Evolutionary conservation across 2,329 filamentous ascomycete species (phyloP).

Genomic region (Botrytis tulipae): DNA sequence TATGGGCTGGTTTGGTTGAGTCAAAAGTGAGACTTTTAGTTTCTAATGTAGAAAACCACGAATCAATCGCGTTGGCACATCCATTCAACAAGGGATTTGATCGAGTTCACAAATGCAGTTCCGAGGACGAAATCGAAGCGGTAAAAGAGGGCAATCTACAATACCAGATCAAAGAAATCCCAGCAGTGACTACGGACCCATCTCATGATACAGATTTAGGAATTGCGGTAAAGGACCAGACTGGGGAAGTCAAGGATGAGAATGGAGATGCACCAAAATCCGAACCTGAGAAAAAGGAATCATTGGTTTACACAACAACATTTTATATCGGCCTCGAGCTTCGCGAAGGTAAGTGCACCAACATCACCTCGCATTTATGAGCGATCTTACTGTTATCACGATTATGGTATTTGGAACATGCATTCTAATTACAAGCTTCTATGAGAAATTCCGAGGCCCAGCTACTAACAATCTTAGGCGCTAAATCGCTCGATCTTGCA

Average conservation of each 20-base stretch:
- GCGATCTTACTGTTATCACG: neutral
- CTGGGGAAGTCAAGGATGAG: slow-evolving; percentile 38
- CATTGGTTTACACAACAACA: slow-evolving; percentile 76
- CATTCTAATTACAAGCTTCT: slow-evolving; percentile 4
- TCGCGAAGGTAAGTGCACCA: slow-evolving; percentile 58
- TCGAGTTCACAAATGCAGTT: slow-evolving; percentile 68
- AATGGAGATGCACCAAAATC: slow-evolving; percentile 34
- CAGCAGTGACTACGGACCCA: slow-evolving; percentile 34
- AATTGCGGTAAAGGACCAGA: slow-evolving; percentile 41
- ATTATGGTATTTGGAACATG: neutral
- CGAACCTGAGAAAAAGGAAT: slow-evolving; percentile 35
- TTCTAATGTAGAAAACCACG: slow-evolving; percentile 75
- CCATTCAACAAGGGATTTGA: slow-evolving; percentile 94
- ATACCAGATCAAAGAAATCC: slow-evolving; percentile 49
- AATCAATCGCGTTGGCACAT: slow-evolving; percentile 78
- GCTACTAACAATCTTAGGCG: slow-evolving; percentile 49
- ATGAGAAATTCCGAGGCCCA: slow-evolving; percentile 25
- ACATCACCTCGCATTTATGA: neutral
- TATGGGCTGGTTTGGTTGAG: slow-evolving; percentile 90
- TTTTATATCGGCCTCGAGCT: slow-evolving; percentile 91
- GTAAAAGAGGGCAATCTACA: slow-evolving; percentile 61
- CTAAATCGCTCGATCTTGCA: slow-evolving; percentile 73
- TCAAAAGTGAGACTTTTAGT: slow-evolving; percentile 89
- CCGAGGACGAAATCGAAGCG: slow-evolving; percentile 59
- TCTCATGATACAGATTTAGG: slow-evolving; percentile 48